Evolutionary conservation across 495 filamentous ascomycete species (phyloP), one percentile per base, ranked within the genome.

Genomic region (Beverwykella pulmonaria): DNA sequence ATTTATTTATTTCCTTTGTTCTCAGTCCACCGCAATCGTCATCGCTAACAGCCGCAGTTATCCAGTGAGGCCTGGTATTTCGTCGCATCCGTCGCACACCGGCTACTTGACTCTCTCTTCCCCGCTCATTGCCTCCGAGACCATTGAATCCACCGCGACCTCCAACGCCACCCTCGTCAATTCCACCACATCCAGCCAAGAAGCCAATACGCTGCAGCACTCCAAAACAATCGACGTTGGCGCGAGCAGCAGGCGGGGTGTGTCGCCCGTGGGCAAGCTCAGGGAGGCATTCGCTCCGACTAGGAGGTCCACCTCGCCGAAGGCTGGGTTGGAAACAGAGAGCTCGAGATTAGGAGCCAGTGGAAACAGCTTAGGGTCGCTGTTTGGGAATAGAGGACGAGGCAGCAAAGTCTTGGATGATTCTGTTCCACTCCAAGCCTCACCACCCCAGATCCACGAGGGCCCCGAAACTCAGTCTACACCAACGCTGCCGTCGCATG

Each of bases 41-140:
- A 71, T 34, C 52, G 57, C 71, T 73, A 67, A 65, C 63, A 70
- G 61, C 47, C 65, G 30, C 71, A 86, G 84, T 57, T 79, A 81
- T 1, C 52, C 61, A 57, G 61, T 70, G 46, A 60, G 77, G 36
- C 89, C 85, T 69, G 79, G 77, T 62, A 82, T 90, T 59, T 87
- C 88, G 46, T 82, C 87, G 29, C 88, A 88, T 76, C 82, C 88
- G 39, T 93, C 91, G 27, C 91, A 94, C 73, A 81, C 87, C 67
- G 91, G 88, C 60, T 89, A 90, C 75, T 81, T 93, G 58, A 93
- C 92, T 29, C 86, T 89, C 14, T 93, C 91, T 17, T 93, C 92
- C 26, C 92, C 91, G 29, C 77, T 92, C 56, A 84, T 94, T 34
- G 53, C 74, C 20, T 67, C 75, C 29, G 86, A 88, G 68, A 83